Conservation (phyloP, 805 yeast species). For the Candida dajiaensis region DNA sequence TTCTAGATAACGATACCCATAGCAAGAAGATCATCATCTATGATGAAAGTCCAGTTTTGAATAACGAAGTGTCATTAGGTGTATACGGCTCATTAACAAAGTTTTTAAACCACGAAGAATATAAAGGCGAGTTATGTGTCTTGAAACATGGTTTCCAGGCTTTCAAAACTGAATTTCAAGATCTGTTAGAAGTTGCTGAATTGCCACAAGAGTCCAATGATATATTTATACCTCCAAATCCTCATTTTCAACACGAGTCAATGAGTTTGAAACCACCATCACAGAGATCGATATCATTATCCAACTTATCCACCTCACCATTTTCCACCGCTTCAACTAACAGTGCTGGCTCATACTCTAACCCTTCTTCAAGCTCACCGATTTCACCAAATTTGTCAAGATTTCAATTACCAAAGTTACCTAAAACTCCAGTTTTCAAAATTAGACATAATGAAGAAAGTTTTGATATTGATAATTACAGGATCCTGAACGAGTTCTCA, state of each 20-base stretch:
- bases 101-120: slow-evolving; percentile 33
- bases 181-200: slow-evolving; percentile 15
- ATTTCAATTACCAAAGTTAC: slow-evolving; percentile 45
- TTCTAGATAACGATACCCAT: slow-evolving; percentile 17
- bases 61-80: slow-evolving; percentile 29
- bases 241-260: background rate
- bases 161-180: slow-evolving; percentile 27
- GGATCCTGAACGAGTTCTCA: slow-evolving; percentile 18
- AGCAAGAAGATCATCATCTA: slow-evolving; percentile 16
- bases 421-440: slow-evolving; percentile 38
- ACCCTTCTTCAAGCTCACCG: slow-evolving; percentile 17
- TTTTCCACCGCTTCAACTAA: slow-evolving; percentile 4
- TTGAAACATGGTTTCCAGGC: slow-evolving; percentile 36
- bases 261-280: slow-evolving; percentile 5
- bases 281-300: slow-evolving; percentile 19
- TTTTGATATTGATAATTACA: slow-evolving; percentile 16
- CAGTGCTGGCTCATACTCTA: slow-evolving; percentile 6
- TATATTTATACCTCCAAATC: background rate
- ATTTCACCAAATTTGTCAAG: slow-evolving; percentile 33
- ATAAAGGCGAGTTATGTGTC: slow-evolving; percentile 37
- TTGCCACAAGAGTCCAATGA: background rate
- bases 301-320: slow-evolving; percentile 9
- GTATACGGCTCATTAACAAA: slow-evolving; percentile 43
- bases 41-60: slow-evolving; percentile 16
- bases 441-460: slow-evolving; percentile 50